Evolutionary conservation across 345 rosid species (phyloP).

Genomic region (Arabis alpina): DNA sequence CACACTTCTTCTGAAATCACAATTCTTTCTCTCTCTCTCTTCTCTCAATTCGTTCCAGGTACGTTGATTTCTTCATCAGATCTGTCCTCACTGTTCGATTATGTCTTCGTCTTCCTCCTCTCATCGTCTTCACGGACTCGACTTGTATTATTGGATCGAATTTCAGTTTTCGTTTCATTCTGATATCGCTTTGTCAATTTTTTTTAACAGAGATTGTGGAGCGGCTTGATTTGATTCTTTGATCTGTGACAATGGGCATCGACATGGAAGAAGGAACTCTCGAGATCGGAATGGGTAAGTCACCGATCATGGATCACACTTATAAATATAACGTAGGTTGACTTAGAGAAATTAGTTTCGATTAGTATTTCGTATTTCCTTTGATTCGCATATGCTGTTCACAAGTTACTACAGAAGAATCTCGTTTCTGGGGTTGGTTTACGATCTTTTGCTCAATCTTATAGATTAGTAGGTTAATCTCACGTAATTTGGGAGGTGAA

Average conservation of each 20-base stretch:
- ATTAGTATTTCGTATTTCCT: neutral
- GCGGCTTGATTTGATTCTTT: slow-evolving; percentile 27
- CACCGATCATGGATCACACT: slow-evolving; percentile 24
- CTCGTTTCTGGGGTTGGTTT: slow-evolving; percentile 6
- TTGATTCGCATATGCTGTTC: neutral
- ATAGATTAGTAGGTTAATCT: neutral
- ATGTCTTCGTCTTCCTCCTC: neutral
- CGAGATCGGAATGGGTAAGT: slow-evolving; percentile 92
- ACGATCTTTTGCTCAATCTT: slow-evolving; percentile 3
- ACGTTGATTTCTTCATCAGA: slow-evolving; percentile 31
- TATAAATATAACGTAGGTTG: neutral
- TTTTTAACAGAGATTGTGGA: slow-evolving; percentile 22
- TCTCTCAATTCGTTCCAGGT: slow-evolving; percentile 28
- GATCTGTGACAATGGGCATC: slow-evolving; percentile 55
- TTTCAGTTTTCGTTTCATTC: slow-evolving; percentile 23
- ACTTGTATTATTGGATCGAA: slow-evolving; percentile 7
- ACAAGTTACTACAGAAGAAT: neutral
- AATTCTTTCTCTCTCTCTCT: slow-evolving; percentile 19
- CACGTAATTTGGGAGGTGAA: neutral
- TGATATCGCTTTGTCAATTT: slow-evolving; percentile 10
- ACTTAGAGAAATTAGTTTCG: slow-evolving; percentile 1
- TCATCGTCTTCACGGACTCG: slow-evolving; percentile 4
- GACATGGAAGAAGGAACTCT: slow-evolving; percentile 76
- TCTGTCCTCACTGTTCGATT: slow-evolving; percentile 18
- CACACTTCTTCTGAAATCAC: slow-evolving; percentile 1